A percentile compares a stretch with the other conserved stretches of the same genome.
These are phyloP conservation scores for Talaromyces sp. DNA, from an alignment of 2,329 filamentous ascomycete genomes.

Conservation along the genomic window DNA sequence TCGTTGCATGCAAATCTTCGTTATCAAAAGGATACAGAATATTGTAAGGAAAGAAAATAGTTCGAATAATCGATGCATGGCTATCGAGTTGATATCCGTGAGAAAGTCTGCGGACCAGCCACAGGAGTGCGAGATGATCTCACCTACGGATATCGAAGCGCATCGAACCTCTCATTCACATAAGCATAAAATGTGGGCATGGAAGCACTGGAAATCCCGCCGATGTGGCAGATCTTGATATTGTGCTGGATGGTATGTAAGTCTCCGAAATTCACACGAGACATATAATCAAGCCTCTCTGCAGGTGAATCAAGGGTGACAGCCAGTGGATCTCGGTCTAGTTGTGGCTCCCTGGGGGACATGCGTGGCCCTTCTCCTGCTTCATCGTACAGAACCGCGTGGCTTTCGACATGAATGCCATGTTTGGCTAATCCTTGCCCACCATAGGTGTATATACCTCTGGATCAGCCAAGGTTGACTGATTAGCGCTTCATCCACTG, in stretches of 20 bases:
- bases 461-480: slow-evolving; percentile 20
- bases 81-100: not conserved
- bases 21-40: not conserved
- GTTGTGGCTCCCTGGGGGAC: slow-evolving; percentile 26
- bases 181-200: slow-evolving; percentile 26
- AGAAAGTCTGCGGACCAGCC: not conserved
- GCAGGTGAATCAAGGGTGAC: slow-evolving; percentile 26
- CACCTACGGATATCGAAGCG: not conserved
- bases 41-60: not conserved
- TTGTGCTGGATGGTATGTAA: slow-evolving; percentile 44
- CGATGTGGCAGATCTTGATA: slow-evolving; percentile 41
- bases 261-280: slow-evolving; percentile 42
- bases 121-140: not conserved
- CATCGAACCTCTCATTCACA: not conserved
- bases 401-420: slow-evolving; percentile 35
- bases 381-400: slow-evolving; percentile 39
- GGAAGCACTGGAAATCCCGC: slow-evolving; percentile 30
- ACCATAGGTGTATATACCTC: slow-evolving; percentile 42
- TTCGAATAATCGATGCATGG: not conserved
- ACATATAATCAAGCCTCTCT: slow-evolving; percentile 31
- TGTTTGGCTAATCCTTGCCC: slow-evolving; percentile 35
- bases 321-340: slow-evolving; percentile 38
- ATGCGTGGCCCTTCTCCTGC: slow-evolving; percentile 16
- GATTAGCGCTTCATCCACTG: not conserved
- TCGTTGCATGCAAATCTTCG: not conserved